These are phyloP conservation scores for Coffea humblotiana DNA, from an alignment of 305 asterid genomes.

Conservation along the genomic window DNA sequence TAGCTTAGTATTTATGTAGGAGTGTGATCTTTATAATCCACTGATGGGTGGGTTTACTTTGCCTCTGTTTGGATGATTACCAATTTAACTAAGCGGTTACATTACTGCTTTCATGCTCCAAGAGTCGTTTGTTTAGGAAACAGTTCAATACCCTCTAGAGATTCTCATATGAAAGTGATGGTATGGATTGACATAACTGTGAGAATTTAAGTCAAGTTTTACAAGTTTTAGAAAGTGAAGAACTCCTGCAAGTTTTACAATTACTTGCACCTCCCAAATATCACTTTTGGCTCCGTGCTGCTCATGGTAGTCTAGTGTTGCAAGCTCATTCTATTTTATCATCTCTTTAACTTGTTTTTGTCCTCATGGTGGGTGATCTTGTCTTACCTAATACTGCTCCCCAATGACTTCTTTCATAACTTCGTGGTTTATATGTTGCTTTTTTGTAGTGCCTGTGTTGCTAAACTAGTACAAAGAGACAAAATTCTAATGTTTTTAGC, in stretches of 20 bases:
- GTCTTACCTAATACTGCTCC: background rate
- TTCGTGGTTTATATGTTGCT: background rate
- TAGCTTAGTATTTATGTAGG: background rate
- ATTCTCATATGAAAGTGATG: background rate
- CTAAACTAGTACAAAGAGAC: background rate
- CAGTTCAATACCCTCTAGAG: background rate
- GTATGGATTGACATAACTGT: background rate
- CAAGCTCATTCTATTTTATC: background rate
- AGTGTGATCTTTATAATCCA: background rate
- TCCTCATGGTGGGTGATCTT: background rate
- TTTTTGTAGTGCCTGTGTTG: background rate
- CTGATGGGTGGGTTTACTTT: background rate
- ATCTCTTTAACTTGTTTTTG: background rate
- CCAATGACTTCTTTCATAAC: background rate
- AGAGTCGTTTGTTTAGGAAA: background rate
- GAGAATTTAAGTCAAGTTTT: background rate
- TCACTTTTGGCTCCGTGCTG: background rate
- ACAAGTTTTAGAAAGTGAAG: background rate
- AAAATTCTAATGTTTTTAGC: slow-evolving; percentile 5
- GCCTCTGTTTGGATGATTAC: background rate
- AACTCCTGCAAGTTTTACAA: background rate
- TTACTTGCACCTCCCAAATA: background rate
- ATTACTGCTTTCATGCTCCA: background rate
- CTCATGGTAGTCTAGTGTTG: background rate
- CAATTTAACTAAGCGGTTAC: background rate